Percentiles rank a stretch among this genome's conserved stretches.
phyloP scores from a whole-genome alignment of 768 basidiomycete species.

The Termitomyces sp. region DNA sequence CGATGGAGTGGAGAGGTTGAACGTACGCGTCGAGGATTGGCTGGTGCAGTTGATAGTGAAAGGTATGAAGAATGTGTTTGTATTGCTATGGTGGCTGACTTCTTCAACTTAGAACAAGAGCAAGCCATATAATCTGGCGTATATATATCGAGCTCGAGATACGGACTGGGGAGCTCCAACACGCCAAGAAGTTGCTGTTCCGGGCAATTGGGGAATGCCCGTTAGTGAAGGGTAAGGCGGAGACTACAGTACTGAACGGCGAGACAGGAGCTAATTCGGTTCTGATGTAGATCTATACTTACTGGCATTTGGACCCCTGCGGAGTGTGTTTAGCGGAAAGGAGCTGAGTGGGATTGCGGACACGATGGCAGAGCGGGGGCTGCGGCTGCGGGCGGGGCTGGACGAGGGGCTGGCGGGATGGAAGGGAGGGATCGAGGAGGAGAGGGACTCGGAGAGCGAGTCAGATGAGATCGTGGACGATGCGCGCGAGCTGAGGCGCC shows the following conservation, averaged over 20 bases:
- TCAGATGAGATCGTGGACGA: constrained; percentile 56
- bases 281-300: constrained; percentile 60
- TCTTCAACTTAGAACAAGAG: constrained; percentile 46
- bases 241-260: no score
- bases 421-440: constrained; percentile 29
- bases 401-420: constrained; percentile 51
- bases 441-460: constrained; percentile 24
- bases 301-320: constrained; percentile 68
- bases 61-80: constrained; percentile 38
- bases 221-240: constrained; percentile 60
- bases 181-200: constrained; percentile 69
- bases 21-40: constrained; percentile 59
- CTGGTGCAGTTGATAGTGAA: constrained; percentile 57
- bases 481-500: constrained; percentile 51
- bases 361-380: constrained; percentile 70
- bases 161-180: constrained; percentile 45
- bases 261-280: neutral
- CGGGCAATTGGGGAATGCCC: constrained; percentile 75
- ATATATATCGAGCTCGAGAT: constrained; percentile 78
- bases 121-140: constrained; percentile 66
- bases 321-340: constrained; percentile 49
- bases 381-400: constrained; percentile 57
- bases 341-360: constrained; percentile 64
- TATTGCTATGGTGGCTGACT: neutral
- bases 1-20: constrained; percentile 69